Base-by-base conservation (phyloP, 2,329 filamentous ascomycete genomes). In the Apiospora marii region DNA sequence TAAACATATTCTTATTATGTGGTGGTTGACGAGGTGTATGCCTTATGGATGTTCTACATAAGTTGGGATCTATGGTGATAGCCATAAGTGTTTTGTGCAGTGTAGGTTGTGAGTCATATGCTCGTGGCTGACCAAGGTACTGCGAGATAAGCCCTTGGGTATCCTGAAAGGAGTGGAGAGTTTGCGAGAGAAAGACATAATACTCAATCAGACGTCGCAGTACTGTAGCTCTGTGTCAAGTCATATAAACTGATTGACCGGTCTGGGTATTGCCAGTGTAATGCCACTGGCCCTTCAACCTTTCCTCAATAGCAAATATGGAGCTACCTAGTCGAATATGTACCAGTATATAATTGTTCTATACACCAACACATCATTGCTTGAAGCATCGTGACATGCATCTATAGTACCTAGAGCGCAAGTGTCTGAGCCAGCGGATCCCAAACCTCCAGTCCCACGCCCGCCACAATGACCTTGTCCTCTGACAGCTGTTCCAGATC, bases 401-500 rank as follows among this genome's bases (percentile, higher is more conserved):
- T 41, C 37, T 41, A 41, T 41, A 46, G 41, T 13, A 30, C 41
- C 12, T 3, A 3, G 12, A 48, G 16, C 30, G 13, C 14, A 19
- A 46, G 13, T 44, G 24, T 30, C 67, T 68, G 48, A 8, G 24
- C 34, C n/a, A 48, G n/a, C 6, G 68, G 51, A 67, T 71, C 43
- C 73, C 73, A 74, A 19, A 74, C 22, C 70, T 74, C 73, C 68
- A 74, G 30, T 24, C 73, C 73, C 24, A 72, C 74, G 16, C 73
- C 71, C 1, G 46, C 70, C 0, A 68, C 72, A 19, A 68, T 73
- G 10, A 74, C 70, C 22, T 73, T 71, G 5, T 71, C 71, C 0
- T 58, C 70, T 1, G 74, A 76, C 37, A 88, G 75, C 37, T 84
- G 76, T 74, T 83, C 86, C 44, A 91, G 71, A 69, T 87, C 88